Base-by-base conservation (phyloP, 176 grass and related monocot species). In the Oropetium thomaeum region DNA sequence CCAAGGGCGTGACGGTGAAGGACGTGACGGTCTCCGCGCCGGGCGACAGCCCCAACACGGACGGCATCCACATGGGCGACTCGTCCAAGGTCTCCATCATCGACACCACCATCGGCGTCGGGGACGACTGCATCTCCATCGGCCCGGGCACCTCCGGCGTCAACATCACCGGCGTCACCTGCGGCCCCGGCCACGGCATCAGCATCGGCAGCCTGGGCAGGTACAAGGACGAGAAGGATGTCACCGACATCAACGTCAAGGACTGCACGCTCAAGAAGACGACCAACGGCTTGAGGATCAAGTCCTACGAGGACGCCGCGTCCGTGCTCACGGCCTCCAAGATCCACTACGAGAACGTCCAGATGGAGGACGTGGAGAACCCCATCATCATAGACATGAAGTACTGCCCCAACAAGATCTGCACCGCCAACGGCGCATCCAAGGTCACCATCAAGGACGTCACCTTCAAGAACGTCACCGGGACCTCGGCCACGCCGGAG, bases 351-450 rank as follows among this genome's bases (percentile, higher is more conserved):
- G 77, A 93, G 76, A 76, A 90, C 70, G 53, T 93, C 33, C 12
- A 30, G 8, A 90, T 93, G 91, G 70, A 75, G 0, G 75, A 80
- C 57, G 89, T 85, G 29, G 37, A 19, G 4, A 92, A 92, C 66
- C 85, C 91, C 27, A 77, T 94, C 81, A 80, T 94, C 69, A 88
- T 90, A 22, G 87, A 94, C 53, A 86, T 86, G 78, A 82, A 94
- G 67, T 94, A 94, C 43, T 94, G 91, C 64, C 91, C 91, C 22
- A 70, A 73, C 80, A 64, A 82, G 49, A 59, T 83, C 41, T 93
- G 87, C 61, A 63, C 79, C 8, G 2, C 66, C 13, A 78, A 66
- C 2, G 51, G 77, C 31, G 53, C 74, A 48, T 85, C 87, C 41
- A 83, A 82, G 73, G 84, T 88, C 66, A 82, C 85, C 68, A 27